phyloP scores from a whole-genome alignment of 768 basidiomycete species.

The Psilocybe sp. region DNA sequence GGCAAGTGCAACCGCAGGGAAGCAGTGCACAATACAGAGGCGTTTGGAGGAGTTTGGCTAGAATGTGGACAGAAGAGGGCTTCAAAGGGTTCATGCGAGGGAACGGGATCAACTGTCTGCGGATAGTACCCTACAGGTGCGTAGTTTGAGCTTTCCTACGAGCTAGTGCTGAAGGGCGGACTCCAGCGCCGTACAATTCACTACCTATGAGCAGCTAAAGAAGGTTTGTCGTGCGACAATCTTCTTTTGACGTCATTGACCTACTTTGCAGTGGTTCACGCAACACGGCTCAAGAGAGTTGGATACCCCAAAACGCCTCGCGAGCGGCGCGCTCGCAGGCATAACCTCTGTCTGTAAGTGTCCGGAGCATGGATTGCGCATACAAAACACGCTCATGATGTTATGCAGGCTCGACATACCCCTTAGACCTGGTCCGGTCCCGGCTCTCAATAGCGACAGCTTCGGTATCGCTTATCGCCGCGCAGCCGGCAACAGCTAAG shows the following conservation, averaged over 20 bases:
- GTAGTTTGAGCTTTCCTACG: conserved; percentile 17
- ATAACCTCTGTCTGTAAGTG: conserved; percentile 90
- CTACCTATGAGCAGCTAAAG: conserved; percentile 88
- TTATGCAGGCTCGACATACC: conserved; percentile 75
- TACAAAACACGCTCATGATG: not conserved
- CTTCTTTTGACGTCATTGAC: conserved; percentile 28
- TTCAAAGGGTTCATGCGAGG: conserved; percentile 92
- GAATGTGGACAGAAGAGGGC: conserved; percentile 95
- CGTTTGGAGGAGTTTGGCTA: conserved; percentile 76
- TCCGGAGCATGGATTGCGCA: not conserved
- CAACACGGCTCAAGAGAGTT: conserved; percentile 66
- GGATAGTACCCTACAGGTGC: conserved; percentile 87
- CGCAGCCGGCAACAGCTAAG: conserved; percentile 21
- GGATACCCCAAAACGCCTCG: conserved; percentile 84
- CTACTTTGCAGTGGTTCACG: conserved; percentile 59
- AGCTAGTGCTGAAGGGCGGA: not conserved
- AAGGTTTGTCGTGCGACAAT: conserved; percentile 45
- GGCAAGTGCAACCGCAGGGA: conserved; percentile 84
- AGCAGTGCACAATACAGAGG: conserved; percentile 73
- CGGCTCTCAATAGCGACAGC: conserved; percentile 92
- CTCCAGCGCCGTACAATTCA: conserved; percentile 77
- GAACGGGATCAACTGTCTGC: conserved; percentile 84
- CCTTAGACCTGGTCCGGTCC: conserved; percentile 90
- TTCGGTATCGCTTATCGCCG: conserved; percentile 37
- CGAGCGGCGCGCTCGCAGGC: conserved; percentile 88